These are phyloP conservation scores for Vigna hirtella DNA, from an alignment of 306 rosid species.

Conservation along the genomic window DNA sequence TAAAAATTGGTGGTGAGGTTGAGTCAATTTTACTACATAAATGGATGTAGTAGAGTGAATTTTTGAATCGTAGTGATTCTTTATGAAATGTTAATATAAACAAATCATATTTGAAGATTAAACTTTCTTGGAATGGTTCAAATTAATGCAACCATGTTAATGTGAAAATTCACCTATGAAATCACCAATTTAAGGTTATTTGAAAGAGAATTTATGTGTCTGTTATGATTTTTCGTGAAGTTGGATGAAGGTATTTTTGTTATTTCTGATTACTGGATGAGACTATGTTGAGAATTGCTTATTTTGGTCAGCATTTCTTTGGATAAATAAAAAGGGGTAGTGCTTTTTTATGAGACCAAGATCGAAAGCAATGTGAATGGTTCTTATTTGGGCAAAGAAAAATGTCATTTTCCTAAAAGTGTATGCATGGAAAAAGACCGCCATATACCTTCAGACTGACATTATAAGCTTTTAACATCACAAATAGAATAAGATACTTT, in stretches of 20 bases:
- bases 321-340: not conserved
- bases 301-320: not conserved
- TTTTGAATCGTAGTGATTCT: too few relatives aligned
- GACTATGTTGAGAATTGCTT: not conserved
- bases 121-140: too few relatives aligned
- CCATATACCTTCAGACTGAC: slow-evolving; percentile 22
- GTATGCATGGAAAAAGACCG: not conserved
- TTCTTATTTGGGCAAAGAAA: not conserved
- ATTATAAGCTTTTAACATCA: slow-evolving; percentile 20
- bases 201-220: not conserved
- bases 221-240: not conserved
- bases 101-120: too few relatives aligned
- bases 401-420: too few relatives aligned
- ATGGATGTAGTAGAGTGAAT: too few relatives aligned
- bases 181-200: too few relatives aligned
- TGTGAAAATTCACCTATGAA: too few relatives aligned
- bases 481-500: slow-evolving; percentile 16
- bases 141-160: too few relatives aligned
- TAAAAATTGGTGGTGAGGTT: too few relatives aligned
- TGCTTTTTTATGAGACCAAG: not conserved
- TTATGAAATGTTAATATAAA: too few relatives aligned
- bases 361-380: not conserved
- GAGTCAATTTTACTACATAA: too few relatives aligned
- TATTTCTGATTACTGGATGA: not conserved
- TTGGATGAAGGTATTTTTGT: not conserved